Conservation (phyloP, 108 stramenopile species). For the Fragilaria crotonensis region DNA sequence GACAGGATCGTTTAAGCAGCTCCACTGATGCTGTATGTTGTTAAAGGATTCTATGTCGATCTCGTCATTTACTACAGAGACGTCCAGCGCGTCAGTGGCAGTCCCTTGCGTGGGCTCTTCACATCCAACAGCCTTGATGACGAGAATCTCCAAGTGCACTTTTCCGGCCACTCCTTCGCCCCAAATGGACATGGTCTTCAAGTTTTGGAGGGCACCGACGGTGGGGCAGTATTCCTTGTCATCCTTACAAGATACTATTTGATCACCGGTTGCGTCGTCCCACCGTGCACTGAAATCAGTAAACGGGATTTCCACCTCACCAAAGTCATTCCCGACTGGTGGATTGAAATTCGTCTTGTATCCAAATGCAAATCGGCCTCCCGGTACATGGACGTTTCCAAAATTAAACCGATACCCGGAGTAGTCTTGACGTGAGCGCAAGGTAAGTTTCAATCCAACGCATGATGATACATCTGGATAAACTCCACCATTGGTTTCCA, state of each 20-base stretch:
- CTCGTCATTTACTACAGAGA: neutral
- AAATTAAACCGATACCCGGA: constrained; percentile 32
- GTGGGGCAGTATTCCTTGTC: constrained; percentile 25
- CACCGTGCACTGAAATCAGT: constrained; percentile 23
- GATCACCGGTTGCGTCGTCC: constrained; percentile 41
- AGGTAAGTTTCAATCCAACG: constrained; percentile 8
- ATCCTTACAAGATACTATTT: constrained; percentile 22
- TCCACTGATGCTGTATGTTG: constrained; percentile 18
- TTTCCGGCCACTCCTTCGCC: constrained; percentile 42
- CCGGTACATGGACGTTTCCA: constrained; percentile 28
- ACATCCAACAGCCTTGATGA: constrained; percentile 31
- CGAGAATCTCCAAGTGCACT: constrained; percentile 24
- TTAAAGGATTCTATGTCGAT: constrained; percentile 29
- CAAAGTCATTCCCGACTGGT: constrained; percentile 11
- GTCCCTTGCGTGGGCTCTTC: neutral
- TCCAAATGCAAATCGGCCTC: constrained; percentile 27
- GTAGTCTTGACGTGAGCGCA: constrained; percentile 13
- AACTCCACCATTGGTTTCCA: neutral
- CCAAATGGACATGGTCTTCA: constrained; percentile 43
- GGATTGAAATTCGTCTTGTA: constrained; percentile 28
- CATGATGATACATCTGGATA: constrained; percentile 38
- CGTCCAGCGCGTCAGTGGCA: neutral
- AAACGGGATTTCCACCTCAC: constrained; percentile 18
- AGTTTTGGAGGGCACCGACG: constrained; percentile 15
- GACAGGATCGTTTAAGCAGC: constrained; percentile 38